A percentile compares a stretch with the other conserved stretches of the same genome.
phyloP scores from a whole-genome alignment of 176 grass and related monocot species.

The Pontederia paniculata region DNA sequence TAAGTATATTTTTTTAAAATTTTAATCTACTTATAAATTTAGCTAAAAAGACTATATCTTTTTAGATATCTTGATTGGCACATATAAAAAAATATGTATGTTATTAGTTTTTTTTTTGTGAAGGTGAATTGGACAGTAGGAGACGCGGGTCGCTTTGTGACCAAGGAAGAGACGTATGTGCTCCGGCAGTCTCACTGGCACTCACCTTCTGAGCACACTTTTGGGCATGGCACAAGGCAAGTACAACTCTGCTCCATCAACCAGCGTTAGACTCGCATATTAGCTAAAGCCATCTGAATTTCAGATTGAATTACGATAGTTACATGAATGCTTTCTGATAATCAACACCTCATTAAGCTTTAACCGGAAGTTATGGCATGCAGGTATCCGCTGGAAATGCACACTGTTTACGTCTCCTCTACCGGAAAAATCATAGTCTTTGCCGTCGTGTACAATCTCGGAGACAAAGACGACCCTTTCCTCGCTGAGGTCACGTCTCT shows the following conservation, averaged over 20 bases:
- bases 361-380: not conserved
- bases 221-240: conserved; percentile 1
- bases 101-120: not conserved
- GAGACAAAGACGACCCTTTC: not conserved
- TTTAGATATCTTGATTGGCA: too few relatives aligned
- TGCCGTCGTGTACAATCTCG: not conserved
- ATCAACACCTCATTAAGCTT: not conserved
- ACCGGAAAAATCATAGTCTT: conserved; percentile 2
- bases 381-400: conserved; percentile 19
- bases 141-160: not conserved
- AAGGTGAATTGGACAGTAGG: conserved; percentile 7
- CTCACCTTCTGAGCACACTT: conserved; percentile 10
- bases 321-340: not conserved
- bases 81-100: too few relatives aligned
- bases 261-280: too few relatives aligned
- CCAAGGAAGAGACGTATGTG: not conserved
- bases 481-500: not conserved
- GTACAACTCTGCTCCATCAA: too few relatives aligned
- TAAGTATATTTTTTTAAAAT: too few relatives aligned
- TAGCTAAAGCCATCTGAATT: not conserved
- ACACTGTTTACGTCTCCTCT: not conserved
- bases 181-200: conserved; percentile 19
- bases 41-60: too few relatives aligned
- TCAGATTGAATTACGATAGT: not conserved
- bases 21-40: too few relatives aligned